phyloP scores from a whole-genome alignment of 2,329 filamentous ascomycete genomes.

The Neonectria coccinea region DNA sequence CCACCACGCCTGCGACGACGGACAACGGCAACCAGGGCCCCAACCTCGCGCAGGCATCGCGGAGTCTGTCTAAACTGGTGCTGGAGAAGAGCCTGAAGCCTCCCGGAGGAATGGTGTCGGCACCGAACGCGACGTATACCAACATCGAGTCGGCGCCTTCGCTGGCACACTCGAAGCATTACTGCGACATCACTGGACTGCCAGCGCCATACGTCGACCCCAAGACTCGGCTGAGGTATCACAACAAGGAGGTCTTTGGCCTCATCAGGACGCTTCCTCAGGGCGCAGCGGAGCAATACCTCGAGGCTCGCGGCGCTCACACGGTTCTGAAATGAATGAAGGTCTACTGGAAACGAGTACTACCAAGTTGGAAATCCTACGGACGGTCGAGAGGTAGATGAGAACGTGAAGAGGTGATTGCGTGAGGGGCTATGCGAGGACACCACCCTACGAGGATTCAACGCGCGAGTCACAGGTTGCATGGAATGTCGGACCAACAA shows the following conservation, averaged over 20 bases:
- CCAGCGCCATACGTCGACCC: slow-evolving; percentile 94
- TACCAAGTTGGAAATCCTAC: slow-evolving; percentile 21
- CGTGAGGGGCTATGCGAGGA: not conserved
- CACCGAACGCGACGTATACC: slow-evolving; percentile 87
- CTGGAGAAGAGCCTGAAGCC: slow-evolving; percentile 80
- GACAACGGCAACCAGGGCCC: slow-evolving; percentile 59
- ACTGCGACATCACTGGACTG: slow-evolving; percentile 95
- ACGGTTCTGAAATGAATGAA: slow-evolving; percentile 85
- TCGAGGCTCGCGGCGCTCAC: slow-evolving; percentile 91
- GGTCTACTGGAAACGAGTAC: slow-evolving; percentile 16
- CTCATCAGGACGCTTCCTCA: slow-evolving; percentile 85
- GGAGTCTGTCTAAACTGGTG: slow-evolving; percentile 87
- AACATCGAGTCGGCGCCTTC: slow-evolving; percentile 97
- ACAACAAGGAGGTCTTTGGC: slow-evolving; percentile 91
- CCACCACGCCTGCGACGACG: slow-evolving; percentile 65
- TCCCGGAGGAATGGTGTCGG: slow-evolving; percentile 50
- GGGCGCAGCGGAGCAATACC: slow-evolving; percentile 85
- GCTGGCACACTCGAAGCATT: slow-evolving; percentile 84
- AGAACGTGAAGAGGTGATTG: not conserved
- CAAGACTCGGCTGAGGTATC: slow-evolving; percentile 92
- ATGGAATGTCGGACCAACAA: slow-evolving; percentile 81
- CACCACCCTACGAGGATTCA: slow-evolving; percentile 19
- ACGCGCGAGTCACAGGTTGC: slow-evolving; percentile 20
- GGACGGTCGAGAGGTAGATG: not conserved
- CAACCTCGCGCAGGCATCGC: slow-evolving; percentile 90